Evolutionary conservation across 2,329 filamentous ascomycete genomes (phyloP), one percentile per base, ranked within the genome.

Genomic region (Colletotrichum musae): DNA sequence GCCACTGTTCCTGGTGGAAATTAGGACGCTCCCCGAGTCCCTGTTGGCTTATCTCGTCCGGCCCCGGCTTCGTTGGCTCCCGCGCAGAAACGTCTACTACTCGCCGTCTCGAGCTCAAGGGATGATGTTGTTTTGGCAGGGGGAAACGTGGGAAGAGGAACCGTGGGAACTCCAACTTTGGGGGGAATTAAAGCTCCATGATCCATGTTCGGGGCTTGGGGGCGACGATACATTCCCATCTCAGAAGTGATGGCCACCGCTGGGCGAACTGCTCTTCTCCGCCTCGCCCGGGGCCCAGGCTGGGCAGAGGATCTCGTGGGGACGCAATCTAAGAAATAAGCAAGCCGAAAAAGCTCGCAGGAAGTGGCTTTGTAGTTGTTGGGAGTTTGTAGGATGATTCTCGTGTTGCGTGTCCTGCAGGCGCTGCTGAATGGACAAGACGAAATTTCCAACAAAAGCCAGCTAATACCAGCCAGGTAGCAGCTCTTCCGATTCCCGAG

Each of bases 1-100:
- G 68, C 68, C 68, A 68, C 48, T 53, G 54, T 68, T 53, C 52
- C 52, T 51, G 56, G 69, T 71, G 69, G 69, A 71, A 71, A 71
- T 71, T 71, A 58, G 41, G 56, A 64, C 16, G 32, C 60, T 58
- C 53, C 26, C 64, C 51, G 43, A 48, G 52, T 53, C 57, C 45
- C 52, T 50, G 16, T n/a, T 64, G 43, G 47, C 48, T 41, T 54
- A 48, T 61, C 58, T 48, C 32, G 32, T 36, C 32, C 32, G 32
- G 32, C 32, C 36, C 53, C 45, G 45, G 45, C n/a, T 16, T n/a
- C 15, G 45, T 18, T 48, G 45, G 45, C 45, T 48, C 45, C 45
- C 18, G 45, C 45, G 18, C n/a, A 21, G 45, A 18, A 18, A 43
- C 41, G 41, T 43, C 21, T 3, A 24, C 21, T 3, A 24, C 21